Evolutionary conservation across 2,329 filamentous ascomycete species (phyloP).

Genomic region (Epichloe uncinata): DNA sequence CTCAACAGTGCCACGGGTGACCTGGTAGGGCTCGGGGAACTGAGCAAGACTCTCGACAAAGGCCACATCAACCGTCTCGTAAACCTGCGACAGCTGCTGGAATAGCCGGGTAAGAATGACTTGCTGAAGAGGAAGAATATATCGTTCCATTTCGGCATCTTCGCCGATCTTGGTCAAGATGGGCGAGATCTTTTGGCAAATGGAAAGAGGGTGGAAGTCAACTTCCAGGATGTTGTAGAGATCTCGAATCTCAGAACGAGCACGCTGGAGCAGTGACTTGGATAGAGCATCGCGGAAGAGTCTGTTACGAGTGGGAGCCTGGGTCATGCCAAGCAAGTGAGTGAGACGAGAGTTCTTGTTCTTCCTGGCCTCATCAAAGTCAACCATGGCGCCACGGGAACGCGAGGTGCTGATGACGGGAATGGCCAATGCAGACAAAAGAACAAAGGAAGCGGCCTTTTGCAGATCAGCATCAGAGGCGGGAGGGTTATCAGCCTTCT

Average conservation of each 20-base stretch:
- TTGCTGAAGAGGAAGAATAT: constrained; percentile 89
- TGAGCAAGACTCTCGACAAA: constrained; percentile 90
- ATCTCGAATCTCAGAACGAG: constrained; percentile 85
- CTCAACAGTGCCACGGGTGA: constrained; percentile 81
- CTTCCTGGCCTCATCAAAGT: constrained; percentile 93
- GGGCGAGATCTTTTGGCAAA: constrained; percentile 97
- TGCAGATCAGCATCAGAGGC: constrained; percentile 82
- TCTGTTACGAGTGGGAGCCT: constrained; percentile 74
- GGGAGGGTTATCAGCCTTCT: constrained; percentile 89
- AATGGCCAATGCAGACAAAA: constrained; percentile 91
- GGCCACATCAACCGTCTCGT: constrained; percentile 89
- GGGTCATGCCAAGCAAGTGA: constrained; percentile 85
- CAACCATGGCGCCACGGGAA: constrained; percentile 88
- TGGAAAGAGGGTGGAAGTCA: constrained; percentile 96
- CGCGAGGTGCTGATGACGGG: constrained; percentile 97
- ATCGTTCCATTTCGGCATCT: constrained; percentile 94
- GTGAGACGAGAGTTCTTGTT: constrained; percentile 98
- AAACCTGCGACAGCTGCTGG: constrained; percentile 97
- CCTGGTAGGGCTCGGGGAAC: constrained; percentile 94
- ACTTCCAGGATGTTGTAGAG: constrained; percentile 98
- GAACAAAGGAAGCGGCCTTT: constrained; percentile 88
- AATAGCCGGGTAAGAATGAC: constrained; percentile 96
- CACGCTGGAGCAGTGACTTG: constrained; percentile 88
- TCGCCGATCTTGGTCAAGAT: constrained; percentile 87
- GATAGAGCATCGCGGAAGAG: constrained; percentile 93